phyloP scores from a whole-genome alignment of 495 filamentous ascomycete species.

The Rhypophila decipiens region DNA sequence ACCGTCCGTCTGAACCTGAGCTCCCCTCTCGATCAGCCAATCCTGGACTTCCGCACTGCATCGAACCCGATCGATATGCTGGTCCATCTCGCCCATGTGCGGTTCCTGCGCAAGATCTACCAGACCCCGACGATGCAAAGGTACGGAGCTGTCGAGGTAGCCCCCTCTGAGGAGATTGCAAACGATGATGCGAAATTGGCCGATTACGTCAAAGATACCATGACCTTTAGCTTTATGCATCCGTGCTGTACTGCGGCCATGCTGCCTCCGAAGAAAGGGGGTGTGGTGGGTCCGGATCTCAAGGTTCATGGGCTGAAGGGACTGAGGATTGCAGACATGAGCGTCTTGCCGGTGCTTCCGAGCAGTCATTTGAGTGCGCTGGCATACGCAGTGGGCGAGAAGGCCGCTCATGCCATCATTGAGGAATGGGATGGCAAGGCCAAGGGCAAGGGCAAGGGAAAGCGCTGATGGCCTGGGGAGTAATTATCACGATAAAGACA shows the following conservation, averaged over 20 bases:
- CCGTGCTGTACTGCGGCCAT: constrained; percentile 40
- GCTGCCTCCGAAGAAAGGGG: constrained; percentile 36
- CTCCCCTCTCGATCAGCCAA: constrained; percentile 1
- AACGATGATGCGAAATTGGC: not conserved
- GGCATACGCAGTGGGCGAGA: constrained; percentile 16
- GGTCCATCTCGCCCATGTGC: constrained; percentile 14
- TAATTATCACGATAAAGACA: too few relatives aligned
- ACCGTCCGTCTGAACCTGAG: constrained; percentile 4
- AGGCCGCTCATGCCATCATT: not conserved
- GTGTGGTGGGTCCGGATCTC: constrained; percentile 45
- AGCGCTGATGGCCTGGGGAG: too few relatives aligned
- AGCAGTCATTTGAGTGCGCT: constrained; percentile 11
- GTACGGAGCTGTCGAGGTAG: constrained; percentile 7
- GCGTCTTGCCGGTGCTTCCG: constrained; percentile 49
- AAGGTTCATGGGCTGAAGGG: constrained; percentile 49
- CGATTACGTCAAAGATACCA: constrained; percentile 2
- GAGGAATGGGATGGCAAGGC: not conserved
- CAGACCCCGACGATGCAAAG: constrained; percentile 12
- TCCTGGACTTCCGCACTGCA: constrained; percentile 7
- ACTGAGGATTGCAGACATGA: constrained; percentile 57
- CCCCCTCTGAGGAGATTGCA: constrained; percentile 1
- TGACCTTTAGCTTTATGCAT: constrained; percentile 11
- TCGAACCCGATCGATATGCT: constrained; percentile 13
- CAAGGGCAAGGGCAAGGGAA: too few relatives aligned
- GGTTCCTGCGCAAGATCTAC: constrained; percentile 14